Evolutionary conservation across 148 eudicot species (phyloP).

Genomic region (Camellia granthamiana): DNA sequence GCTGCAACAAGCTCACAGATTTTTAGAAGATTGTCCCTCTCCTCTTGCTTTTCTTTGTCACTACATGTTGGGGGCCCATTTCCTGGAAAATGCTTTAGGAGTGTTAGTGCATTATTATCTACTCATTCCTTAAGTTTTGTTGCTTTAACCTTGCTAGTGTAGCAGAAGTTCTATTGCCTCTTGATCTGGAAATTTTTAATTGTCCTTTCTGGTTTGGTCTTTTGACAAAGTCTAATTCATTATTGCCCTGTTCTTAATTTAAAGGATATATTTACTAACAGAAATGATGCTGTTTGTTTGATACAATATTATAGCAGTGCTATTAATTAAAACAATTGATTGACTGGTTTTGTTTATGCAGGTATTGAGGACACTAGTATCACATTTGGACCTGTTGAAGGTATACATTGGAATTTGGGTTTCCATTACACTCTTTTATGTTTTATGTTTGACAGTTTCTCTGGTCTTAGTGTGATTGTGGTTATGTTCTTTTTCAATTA

Average conservation of each 20-base stretch:
- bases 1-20: neutral
- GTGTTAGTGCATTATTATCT: no score
- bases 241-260: no score
- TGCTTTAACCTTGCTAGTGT: neutral
- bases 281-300: neutral
- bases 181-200: neutral
- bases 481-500: neutral
- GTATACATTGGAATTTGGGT: conserved; percentile 20
- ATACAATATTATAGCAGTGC: neutral
- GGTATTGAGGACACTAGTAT: conserved; percentile 72
- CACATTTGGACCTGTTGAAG: conserved; percentile 77
- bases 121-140: neutral
- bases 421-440: neutral
- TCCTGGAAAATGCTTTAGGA: neutral
- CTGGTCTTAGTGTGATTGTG: neutral
- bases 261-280: no score
- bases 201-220: neutral
- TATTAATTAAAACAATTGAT: neutral
- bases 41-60: neutral
- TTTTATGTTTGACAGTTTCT: conserved; percentile 1
- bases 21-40: neutral
- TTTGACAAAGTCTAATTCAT: neutral
- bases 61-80: neutral
- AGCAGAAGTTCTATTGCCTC: neutral
- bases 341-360: conserved; percentile 23